These are phyloP conservation scores for Myriosclerotinia duriaeana DNA, from an alignment of 2,329 filamentous ascomycete species.

Conservation along the genomic window DNA sequence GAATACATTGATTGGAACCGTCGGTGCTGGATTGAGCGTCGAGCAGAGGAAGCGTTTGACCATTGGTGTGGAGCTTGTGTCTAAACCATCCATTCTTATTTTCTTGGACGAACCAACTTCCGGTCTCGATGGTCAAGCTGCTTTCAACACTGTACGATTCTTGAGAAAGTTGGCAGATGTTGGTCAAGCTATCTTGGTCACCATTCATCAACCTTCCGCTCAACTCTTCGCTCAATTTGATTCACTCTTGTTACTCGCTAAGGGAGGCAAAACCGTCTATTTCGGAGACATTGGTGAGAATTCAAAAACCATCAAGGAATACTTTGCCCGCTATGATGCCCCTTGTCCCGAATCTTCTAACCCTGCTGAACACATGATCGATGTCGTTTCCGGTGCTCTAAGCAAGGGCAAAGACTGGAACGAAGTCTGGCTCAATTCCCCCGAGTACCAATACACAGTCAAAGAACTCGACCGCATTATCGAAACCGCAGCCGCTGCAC, in stretches of 20 bases:
- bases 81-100: slow-evolving; percentile 57
- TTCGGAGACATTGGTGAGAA: slow-evolving; percentile 65
- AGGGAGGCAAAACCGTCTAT: slow-evolving; percentile 66
- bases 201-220: slow-evolving; percentile 56
- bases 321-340: slow-evolving; percentile 57
- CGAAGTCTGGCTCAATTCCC: slow-evolving; percentile 63
- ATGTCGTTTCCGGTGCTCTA: slow-evolving; percentile 49
- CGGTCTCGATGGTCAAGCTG: slow-evolving; percentile 62
- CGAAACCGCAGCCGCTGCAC: slow-evolving; percentile 45
- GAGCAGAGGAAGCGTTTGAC: slow-evolving; percentile 63
- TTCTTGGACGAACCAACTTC: slow-evolving; percentile 63
- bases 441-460: slow-evolving; percentile 53
- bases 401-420: slow-evolving; percentile 63
- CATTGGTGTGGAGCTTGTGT: slow-evolving; percentile 59
- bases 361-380: slow-evolving; percentile 49
- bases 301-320: slow-evolving; percentile 56
- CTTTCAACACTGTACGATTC: slow-evolving; percentile 63
- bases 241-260: slow-evolving; percentile 61
- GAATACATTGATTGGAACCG: slow-evolving; percentile 63
- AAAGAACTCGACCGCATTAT: slow-evolving; percentile 60
- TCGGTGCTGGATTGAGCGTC: slow-evolving; percentile 60
- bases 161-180: slow-evolving; percentile 59
- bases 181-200: slow-evolving; percentile 55
- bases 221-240: slow-evolving; percentile 58
- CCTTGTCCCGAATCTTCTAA: slow-evolving; percentile 45